Base-by-base conservation (phyloP, 2,329 filamentous ascomycete genomes). In the Clonostachys rosea region DNA sequence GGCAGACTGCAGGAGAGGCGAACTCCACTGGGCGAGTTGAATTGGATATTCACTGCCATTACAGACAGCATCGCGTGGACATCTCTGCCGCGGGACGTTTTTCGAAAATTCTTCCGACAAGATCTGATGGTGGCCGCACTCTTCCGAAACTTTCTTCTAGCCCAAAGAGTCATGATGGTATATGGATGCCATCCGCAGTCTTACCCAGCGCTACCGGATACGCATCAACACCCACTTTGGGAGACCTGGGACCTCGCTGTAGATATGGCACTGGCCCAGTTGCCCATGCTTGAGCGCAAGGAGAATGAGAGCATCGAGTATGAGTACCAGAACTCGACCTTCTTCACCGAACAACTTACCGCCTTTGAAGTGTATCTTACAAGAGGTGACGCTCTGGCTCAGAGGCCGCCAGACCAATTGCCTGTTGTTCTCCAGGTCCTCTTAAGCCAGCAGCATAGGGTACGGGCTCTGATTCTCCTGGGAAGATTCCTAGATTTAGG, bases 1-100 rank as follows among this genome's bases (percentile, higher is more conserved):
- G 94, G 94, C 34, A 85, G 91, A 52, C 79, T 97, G 40, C 92
- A 96, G 61, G 94, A 99, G 67, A 81, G 94, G 50, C 80, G 94
- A 60, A 97, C 94, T 44, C 94, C 94, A 9, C 78, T 99, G 34
- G 94, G 94, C 52, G 94, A 99, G 69, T 75, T 99, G 13, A 99
- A 99, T 61, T 99, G 94, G 94, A 99, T 99, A 35, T 97, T 99
- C 62, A 99, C 94, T 1, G 94, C 94, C 47, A 97, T 99, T 54
- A 99, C 94, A 1, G 94, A 99, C 63, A 97, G 92, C 2, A 99
- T 99, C 58, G 94, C 94, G 0, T 99, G 94, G 94, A 97, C 95
- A 34, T 95, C 90, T 6, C 72, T 99, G 5, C 89, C 91, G 4
- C 86, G 92, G 42, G 83, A 91, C 17, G 73, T 96, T 11, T 99